Evolutionary conservation across 192 early-diverging fungal species (phyloP), one percentile per base, ranked within the genome.

Genomic region (Entophlyctis luteolus): DNA sequence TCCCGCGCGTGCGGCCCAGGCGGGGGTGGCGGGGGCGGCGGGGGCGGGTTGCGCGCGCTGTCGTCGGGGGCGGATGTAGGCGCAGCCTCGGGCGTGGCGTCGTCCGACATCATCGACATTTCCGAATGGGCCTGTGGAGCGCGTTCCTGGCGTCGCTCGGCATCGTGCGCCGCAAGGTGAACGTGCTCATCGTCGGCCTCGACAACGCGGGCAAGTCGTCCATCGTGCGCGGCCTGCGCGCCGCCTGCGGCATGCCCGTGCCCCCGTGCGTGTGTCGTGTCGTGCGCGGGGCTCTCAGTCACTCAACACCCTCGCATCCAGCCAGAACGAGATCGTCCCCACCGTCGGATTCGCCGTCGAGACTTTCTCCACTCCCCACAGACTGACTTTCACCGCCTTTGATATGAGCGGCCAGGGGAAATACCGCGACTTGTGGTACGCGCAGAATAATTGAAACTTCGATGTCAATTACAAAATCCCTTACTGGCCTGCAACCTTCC

Each of bases 381-480:
- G 63, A 4, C 46, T 79, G 29, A 46, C 48, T 8, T 63, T 79
- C 59, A 79, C 77, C 2, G 67, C 53, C 2, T 79, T 79, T 55
- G 77, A 79, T 56, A 79, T 79, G 77, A 56, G 48, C 6, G 77
- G 77, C 14, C 77, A 79, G 46, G 77, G 77, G n/a, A 68, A 63
- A 50, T 79, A 79, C 53, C 66, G 77, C 0, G 74, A 76, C 31
- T 39, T 79, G 3, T 79, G 77, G 77, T 63, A 48, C 10, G 47
- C 14, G 31, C 12, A 45, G 22, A 8, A 53, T 27, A 12, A 27
- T 1, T 0, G 1, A 2, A 1, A 20, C 29, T 2, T 2, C 29
- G 14, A 16, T 25, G 16, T 53, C 14, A 23, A 27, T 53, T 25
- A 20, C 25, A 12, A 16, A 12, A 1, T 53, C 29, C 23, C 22